Base-by-base conservation (phyloP, 1,284 basidiomycete species). In the Sphagnurus paluster region DNA sequence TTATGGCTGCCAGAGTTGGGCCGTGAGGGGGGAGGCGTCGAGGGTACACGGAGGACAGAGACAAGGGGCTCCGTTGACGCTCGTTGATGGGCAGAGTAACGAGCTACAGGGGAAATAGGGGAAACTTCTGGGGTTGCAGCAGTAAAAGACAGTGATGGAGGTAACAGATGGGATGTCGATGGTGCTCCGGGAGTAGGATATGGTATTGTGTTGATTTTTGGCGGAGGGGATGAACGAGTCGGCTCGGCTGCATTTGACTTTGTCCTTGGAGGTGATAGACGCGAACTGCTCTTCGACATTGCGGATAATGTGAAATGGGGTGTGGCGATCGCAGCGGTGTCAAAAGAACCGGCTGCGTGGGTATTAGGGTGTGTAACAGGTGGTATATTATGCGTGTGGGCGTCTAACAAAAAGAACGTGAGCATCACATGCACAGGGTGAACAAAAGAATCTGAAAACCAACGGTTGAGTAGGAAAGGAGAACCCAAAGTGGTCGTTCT, bases 381-480 rank as follows among this genome's bases (percentile, higher is more conserved):
- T 48, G 56, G 54, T 54, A 61, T 59, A 58, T 60, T 57, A 62
- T 59, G 56, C 50, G 59, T 56, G 50, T 54, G 56, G 48, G 60
- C 55, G 57, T 60, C 53, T 55, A 40, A 29, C 35, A n/a, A n/a
- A n/a, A n/a, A 49, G 32, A 49, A 40, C 33, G 42, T 52, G 40
- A 52, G 42, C 30, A 43, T 43, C 24, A 44, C 43, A 45, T 48
- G 48, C 48, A 36, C 21, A n/a, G 28, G 39, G 34, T 20, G 20
- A 42, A 39, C 44, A 46, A 42, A 29, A 35, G n/a, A n/a, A n/a
- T n/a, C n/a, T n/a, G n/a, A 32, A 42, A 41, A 56, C 60, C 30
- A 33, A 69, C 67, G 59, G 60, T 69, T 66, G 39, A 68, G 58
- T 54, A 69, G 61, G 61, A 70, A 68, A 20, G 69, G 64, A 28